These are phyloP conservation scores for Globisporangium canariense DNA, from an alignment of 352 stramenopile species.

Conservation along the genomic window DNA sequence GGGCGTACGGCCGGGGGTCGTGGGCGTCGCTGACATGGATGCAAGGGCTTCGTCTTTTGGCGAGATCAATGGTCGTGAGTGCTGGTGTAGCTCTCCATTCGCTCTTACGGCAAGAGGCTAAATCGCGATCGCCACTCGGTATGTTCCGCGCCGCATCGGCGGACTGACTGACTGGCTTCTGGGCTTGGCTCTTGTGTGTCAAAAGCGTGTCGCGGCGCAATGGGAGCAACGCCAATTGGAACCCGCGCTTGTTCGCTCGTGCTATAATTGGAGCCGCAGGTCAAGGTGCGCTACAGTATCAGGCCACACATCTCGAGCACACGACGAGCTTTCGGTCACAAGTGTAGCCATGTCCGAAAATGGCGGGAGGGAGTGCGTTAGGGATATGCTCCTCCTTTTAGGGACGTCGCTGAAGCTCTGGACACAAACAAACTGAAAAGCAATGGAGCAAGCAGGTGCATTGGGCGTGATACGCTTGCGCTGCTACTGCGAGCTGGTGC, in stretches of 20 bases:
- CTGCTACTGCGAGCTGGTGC: neutral
- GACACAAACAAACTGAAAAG: neutral
- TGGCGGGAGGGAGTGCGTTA: no score
- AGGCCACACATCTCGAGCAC: no score
- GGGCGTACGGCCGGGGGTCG: slow-evolving; percentile 7
- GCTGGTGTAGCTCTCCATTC: neutral
- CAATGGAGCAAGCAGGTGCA: neutral
- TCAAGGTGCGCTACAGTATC: no score
- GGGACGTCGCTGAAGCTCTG: no score
- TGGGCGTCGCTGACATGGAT: slow-evolving; percentile 8
- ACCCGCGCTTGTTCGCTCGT: neutral
- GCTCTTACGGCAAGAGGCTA: neutral
- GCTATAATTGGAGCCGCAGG: neutral
- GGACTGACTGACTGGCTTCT: neutral
- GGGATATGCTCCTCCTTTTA: no score
- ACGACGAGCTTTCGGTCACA: no score
- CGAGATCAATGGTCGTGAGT: neutral
- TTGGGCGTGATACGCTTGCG: neutral
- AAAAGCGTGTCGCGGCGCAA: neutral
- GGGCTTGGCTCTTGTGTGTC: neutral
- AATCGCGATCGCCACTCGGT: neutral
- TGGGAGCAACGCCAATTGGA: neutral
- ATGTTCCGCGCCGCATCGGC: neutral
- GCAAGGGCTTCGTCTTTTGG: neutral
- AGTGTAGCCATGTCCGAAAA: no score